These are phyloP conservation scores for Cryphonectria radicalis DNA, from an alignment of 2,329 filamentous ascomycete genomes.

Conservation along the genomic window DNA sequence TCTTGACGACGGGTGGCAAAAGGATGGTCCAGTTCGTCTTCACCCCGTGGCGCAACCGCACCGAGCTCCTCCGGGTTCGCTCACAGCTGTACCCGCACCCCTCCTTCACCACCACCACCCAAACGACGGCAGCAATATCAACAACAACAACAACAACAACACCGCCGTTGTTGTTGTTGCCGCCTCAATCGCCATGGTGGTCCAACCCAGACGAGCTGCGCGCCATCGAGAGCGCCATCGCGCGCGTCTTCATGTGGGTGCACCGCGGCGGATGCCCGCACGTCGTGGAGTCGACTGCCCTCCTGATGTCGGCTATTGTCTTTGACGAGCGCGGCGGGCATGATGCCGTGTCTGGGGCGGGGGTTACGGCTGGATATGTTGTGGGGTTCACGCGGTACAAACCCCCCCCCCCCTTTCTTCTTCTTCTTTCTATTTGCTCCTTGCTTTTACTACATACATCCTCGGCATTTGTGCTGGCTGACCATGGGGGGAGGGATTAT, in stretches of 20 bases:
- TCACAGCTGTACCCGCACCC: conserved; percentile 62
- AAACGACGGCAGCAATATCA: neutral
- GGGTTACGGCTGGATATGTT: conserved; percentile 69
- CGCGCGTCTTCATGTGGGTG: conserved; percentile 69
- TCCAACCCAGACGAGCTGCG: conserved; percentile 19
- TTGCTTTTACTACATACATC: neutral
- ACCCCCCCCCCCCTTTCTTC: conserved; percentile 13
- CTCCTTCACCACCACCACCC: conserved; percentile 23
- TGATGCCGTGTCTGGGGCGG: conserved; percentile 35
- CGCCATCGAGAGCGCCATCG: conserved; percentile 50
- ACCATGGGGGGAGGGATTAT: neutral
- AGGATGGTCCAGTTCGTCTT: conserved; percentile 73
- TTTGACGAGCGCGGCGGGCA: conserved; percentile 55
- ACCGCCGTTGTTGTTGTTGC: conserved; percentile 15
- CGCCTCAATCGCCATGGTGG: conserved; percentile 20
- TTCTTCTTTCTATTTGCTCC: conserved; percentile 7
- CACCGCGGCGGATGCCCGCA: conserved; percentile 76
- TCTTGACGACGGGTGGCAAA: neutral
- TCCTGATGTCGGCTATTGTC: conserved; percentile 71
- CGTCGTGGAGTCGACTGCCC: conserved; percentile 77
- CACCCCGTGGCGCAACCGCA: conserved; percentile 71
- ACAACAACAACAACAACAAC: conserved; percentile 21
- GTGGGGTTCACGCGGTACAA: conserved; percentile 72
- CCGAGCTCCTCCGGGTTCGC: conserved; percentile 69
- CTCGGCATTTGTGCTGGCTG: neutral